Evolutionary conservation across 257 asterid species (phyloP), one percentile per base, ranked within the genome.

Genomic region (Gentiana macrophylla): DNA sequence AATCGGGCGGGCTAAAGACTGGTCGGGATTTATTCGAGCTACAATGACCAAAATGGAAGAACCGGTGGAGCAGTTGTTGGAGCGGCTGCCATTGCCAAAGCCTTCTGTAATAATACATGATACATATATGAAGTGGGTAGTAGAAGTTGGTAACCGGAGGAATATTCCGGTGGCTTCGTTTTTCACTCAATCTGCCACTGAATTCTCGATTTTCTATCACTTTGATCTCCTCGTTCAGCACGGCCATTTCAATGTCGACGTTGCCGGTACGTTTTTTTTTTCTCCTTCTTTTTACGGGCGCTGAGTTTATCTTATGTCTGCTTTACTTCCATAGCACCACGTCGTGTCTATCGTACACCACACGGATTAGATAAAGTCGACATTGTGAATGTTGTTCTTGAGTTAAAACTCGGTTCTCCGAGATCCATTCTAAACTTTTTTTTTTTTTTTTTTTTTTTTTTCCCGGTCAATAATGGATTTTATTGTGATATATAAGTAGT

Each of bases 171-270:
- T 80, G 66, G 92, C 83, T 37, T 50, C 67, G 2, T 5, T 74
- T 48, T 85, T 81, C 80, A 24, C 81, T 4, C 66, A 68, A 84
- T 71, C 89, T 45, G 81, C 89, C 1, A 56, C 79, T 24, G 58
- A 74, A 37, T 85, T 65, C 60, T 9, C 81, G 5, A 6, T 76
- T 41, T 13, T 65, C 46, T 41, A 41, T 72, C 79, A 78, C 51
- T 67, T 62, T 60, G 77, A 79, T 52, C 72, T 69, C 61, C 75
- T 81, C 1, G 70, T 50, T 6, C 66, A 50, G 46, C 65, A 81
- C 12, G 81, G 75, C 9, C 94, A 79, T 57, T 56, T 13, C 24
- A 24, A 24, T 0, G 24, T 24, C 24, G 24, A 24, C 24, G 24
- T 24, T 24, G 24, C 24, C 24, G 24, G 24, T 24, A 24, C 24